Base-by-base conservation (phyloP, 2,329 filamentous ascomycete genomes). In the Arthroderma sp. region DNA sequence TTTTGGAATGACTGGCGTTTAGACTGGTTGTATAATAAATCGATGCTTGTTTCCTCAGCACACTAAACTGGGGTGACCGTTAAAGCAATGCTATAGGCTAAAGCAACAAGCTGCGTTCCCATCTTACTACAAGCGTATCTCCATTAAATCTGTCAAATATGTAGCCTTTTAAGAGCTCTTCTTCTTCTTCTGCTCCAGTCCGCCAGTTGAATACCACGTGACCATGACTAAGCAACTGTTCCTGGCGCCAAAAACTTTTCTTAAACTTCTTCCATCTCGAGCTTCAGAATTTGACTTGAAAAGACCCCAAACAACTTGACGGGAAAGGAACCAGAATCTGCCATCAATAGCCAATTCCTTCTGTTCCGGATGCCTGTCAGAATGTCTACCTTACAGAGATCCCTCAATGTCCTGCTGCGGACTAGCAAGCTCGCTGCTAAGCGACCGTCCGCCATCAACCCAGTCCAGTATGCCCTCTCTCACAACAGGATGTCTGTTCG, bases 371-470 rank as follows among this genome's bases (percentile, higher is more conserved):
- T 23, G 25, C 62, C 62, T 66, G 65, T 70, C 77, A 86, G 73
- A 70, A 95, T 94, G 87, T 85, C 89, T 74, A 81, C 81, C 70
- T 83, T 93, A 70, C 81, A 89, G 72, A 84, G 89, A 78, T 83
- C 86, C 61, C 70, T 89, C 67, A 82, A 83, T 75, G 85, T 88
- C 67, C 84, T 95, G 68, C 74, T 93, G 76, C 87, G 88, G 78
- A 87, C 89, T 64, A 86, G 87, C 73, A 86, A 88, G 70, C 79
- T 81, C 66, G 84, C 87, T 66, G 78, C 93, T 70, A 79, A 82
- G 73, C 79, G 81, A 68, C 81, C 83, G 71, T 83, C 79, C 71
- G 78, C 80, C 66, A 75, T 82, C 70, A 91, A 87, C 76, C 88
- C 90, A 56, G 79, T 96, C 66, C 87, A 90, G 60, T 74, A 74